Base-by-base conservation (phyloP, 2,329 filamentous ascomycete species). In the Daldinia eschscholtzii region DNA sequence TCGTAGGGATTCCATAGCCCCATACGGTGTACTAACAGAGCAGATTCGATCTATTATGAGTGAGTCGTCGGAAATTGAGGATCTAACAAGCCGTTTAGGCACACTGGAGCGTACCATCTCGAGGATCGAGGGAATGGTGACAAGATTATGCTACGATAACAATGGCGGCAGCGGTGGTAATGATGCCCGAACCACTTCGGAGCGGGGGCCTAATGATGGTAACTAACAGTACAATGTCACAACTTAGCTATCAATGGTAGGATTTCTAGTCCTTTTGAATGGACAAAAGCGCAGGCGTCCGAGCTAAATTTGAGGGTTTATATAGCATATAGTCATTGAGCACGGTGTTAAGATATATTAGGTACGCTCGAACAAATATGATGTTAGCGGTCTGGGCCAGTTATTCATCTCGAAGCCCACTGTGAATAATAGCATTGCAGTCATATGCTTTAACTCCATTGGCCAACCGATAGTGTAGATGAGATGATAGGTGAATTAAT, bases 1-100 rank as follows among this genome's bases (percentile, higher is more conserved):
- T 53, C 82, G 87, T 39, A 81, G 87, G 53, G 87, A 89, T 77
- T 89, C 87, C 42, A 87, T 88, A 65, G 80, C 79, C 23, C 80
- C 82, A 68, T 88, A 87, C 65, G 86, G 85, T 0, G 83, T 84
- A 0, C 78, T 88, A 13, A 77, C 81, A 37, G 82, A 84, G 57
- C 86, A 88, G 76, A 76, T 89, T 68, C 82, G 83, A 28, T 79
- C 80, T 1, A 83, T 86, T 6, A 80, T 88, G 64, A 79, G 80
- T 33, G 85, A 86, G 30, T 79, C 81, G 12, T 80, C 83, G 41
- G 85, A 85, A 61, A 76, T 81, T 18, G 81, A 80, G 12, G 80
- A 81, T n/a, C 76, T 88, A 53, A 76, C 79, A 0, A 75, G 76
- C 26, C 80, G 85, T 55, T 74, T 89, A 37, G 81, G 81, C 39